Evolutionary conservation across 176 grass and related monocot genomes (phyloP), one percentile per base, ranked within the genome.

Genomic region (Lolium rigidum): DNA sequence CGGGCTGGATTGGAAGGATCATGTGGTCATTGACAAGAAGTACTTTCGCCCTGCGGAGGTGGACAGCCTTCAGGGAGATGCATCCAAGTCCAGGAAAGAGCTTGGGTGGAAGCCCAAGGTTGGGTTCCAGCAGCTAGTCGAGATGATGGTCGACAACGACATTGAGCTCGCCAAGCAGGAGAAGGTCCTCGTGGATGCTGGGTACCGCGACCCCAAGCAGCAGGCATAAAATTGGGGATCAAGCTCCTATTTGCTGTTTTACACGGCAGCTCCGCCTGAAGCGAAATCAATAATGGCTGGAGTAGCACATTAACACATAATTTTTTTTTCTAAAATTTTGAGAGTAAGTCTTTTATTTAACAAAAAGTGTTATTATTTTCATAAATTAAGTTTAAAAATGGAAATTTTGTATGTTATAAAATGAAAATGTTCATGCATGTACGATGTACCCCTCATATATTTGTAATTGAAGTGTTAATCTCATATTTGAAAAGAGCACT

Each of bases 131-230:
- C 84, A 95, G 50, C 97, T 98, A 0, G 92, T 98, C 0, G 86
- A 92, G 78, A 98, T 98, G 97, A 98, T 98, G 97, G 90, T 98
- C 7, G 94, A 98, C 57, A 69, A 90, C 21, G 97, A 98, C 89
- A 75, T 98, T 81, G 97, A 94, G 79, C 85, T 96, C 37, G 97
- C 97, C 67, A 90, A 88, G 74, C 94, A 91, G 90, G 94, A 98
- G 83, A 96, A 98, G 72, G 97, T 98, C 14, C 88, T 98, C 1
- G 97, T 95, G 6, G 94, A 96, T 31, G 97, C 97, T 21, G 97
- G 97, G 0, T 98, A 88, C 91, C 86, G 90, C 25, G 92, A 98
- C 80, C 64, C 94, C 62, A 94, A 98, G 86, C 96, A 98, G 87
- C 96, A 98, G 47, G 93, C 96, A 7, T 98, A 93, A 84, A 71